Conservation (phyloP, 2,329 filamentous ascomycete genomes). For the Capronia epimyces region DNA sequence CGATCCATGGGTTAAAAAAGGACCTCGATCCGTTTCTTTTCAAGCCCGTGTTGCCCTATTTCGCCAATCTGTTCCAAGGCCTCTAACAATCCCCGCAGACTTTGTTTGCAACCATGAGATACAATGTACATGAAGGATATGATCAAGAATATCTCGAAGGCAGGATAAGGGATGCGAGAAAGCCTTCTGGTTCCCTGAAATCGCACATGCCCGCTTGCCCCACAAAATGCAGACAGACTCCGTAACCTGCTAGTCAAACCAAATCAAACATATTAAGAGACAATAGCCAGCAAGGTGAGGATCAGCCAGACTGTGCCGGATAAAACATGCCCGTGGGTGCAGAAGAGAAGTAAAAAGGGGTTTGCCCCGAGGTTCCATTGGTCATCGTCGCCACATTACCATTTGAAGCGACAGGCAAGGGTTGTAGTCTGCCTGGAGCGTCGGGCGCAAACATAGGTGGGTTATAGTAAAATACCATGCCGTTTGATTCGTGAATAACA, state of each 20-base stretch:
- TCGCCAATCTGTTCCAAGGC: conserved; percentile 1
- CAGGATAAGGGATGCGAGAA: conserved; percentile 7
- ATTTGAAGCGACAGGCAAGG: conserved; percentile 51
- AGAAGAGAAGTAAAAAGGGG: conserved; percentile 52
- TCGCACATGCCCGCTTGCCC: conserved; percentile 14
- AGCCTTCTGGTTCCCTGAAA: conserved; percentile 5
- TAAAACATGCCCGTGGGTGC: conserved; percentile 51
- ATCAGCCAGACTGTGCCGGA: conserved; percentile 19
- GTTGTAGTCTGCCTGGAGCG: conserved; percentile 35
- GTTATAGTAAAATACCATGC: conserved; percentile 94
- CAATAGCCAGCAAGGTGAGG: neutral
- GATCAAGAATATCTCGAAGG: conserved; percentile 18
- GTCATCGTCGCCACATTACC: conserved; percentile 63
- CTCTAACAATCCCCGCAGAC: conserved; percentile 7
- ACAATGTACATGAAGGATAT: conserved; percentile 24
- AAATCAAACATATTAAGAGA: conserved; percentile 7
- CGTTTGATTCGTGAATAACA: conserved; percentile 82
- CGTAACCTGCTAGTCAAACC: conserved; percentile 19
- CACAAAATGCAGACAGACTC: conserved; percentile 16
- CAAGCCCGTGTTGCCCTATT: neutral
- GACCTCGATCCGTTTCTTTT: neutral
- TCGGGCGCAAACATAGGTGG: conserved; percentile 47
- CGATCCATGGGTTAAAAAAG: neutral
- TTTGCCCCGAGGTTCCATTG: conserved; percentile 68
- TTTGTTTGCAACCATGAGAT: conserved; percentile 13